Evolutionary conservation across 2,329 filamentous ascomycete genomes (phyloP), one percentile per base, ranked within the genome.

Genomic region (Pseudogymnoascus destructans): DNA sequence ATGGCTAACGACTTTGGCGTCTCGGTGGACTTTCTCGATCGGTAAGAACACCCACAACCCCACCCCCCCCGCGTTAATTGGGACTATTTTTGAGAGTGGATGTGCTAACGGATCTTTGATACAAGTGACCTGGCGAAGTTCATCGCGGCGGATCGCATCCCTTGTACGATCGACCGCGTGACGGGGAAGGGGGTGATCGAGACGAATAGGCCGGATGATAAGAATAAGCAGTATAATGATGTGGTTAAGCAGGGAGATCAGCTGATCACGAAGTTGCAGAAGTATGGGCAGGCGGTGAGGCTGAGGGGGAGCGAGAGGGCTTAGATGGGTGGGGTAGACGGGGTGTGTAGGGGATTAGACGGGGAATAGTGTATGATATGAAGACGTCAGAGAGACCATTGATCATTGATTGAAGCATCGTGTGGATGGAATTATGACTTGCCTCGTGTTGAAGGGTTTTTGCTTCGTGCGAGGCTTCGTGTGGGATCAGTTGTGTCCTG

Each of bases 161-260:
- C 91, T 57, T 97, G 93, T 79, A 97, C 91, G 21, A 97, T 98
- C 66, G 93, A 98, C 74, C 88, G 93, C 58, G 93, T 98, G 63
- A 89, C 91, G 60, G 93, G 92, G 64, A 93, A 95, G 72, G 92
- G 92, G 57, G 87, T 97, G 66, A 97, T 98, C 67, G 93, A 97
- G 79, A 98, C 93, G 46, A 96, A 96, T 76, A 82, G 93, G 58
- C 91, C 92, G 7, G 93, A 97, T 71, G 91, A 95, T 76, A 98
- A 98, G 84, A 97, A 97, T 79, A 96, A 95, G 80, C 93, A 98
- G 76, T 98, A 98, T 74, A 87, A 91, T 67, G 93, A 98, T 67
- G 90, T 97, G 35, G 90, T 98, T 61, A 93, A 93, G 76, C 93
- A 97, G 71, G 93, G 93, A 30, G 93, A 98, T 73, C 88, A 95